Evolutionary conservation across 2,329 filamentous ascomycete species (phyloP).

Genomic region (Allantophomopsis cytisporea): DNA sequence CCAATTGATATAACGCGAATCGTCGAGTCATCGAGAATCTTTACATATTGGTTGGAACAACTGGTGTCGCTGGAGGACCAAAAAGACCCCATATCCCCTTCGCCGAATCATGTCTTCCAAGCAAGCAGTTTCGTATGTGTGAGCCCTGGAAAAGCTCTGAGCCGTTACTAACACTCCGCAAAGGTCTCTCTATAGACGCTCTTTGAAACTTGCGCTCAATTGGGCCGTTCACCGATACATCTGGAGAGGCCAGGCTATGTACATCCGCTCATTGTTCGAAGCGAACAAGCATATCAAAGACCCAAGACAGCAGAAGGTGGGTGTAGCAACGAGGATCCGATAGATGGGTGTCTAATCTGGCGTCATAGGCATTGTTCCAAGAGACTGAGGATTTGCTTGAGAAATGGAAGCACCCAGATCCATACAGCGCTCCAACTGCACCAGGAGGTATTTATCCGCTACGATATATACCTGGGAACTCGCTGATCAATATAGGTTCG

Average conservation of each 20-base stretch:
- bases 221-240: conserved; percentile 88
- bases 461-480: not conserved
- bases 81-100: not conserved
- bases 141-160: not conserved
- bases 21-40: too few species aligned
- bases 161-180: conserved; percentile 4
- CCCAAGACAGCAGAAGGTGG: conserved; percentile 74
- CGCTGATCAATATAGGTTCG: conserved; percentile 44
- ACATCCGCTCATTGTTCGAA: conserved; percentile 91
- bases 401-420: conserved; percentile 96
- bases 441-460: conserved; percentile 57
- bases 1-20: too few species aligned
- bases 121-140: conserved; percentile 17
- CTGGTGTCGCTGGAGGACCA: too few species aligned
- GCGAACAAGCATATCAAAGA: conserved; percentile 78
- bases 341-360: not conserved
- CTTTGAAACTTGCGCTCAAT: conserved; percentile 84
- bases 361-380: conserved; percentile 57
- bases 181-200: conserved; percentile 77
- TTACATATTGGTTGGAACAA: too few species aligned
- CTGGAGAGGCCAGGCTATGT: conserved; percentile 92
- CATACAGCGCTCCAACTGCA: conserved; percentile 77
- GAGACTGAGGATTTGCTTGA: conserved; percentile 83
- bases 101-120: conserved; percentile 18
- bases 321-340: conserved; percentile 10